Evolutionary conservation across 2,329 filamentous ascomycete species (phyloP), one percentile per base, ranked within the genome.

Genomic region (Aspergillus tubingensis): DNA sequence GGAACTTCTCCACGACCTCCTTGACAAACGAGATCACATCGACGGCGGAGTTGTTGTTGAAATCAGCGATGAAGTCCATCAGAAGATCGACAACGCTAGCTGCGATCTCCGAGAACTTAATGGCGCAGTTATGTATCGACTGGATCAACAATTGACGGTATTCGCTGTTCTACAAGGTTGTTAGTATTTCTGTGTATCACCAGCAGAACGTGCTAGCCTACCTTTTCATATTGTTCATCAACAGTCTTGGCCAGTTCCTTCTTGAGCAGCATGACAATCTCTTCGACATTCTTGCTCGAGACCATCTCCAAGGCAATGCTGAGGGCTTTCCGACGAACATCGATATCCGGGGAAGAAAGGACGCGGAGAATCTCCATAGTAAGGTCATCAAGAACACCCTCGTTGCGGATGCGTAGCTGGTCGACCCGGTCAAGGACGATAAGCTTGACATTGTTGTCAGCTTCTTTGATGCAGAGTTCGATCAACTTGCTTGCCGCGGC

Each of bases 11-110:
- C 6, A 98, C 94, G 3, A 99, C 95, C 76, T 99, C 95, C 80
- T 99, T 99, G 65, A 99, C 93, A 73, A 99, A 99, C 58, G 92
- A 93, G 73, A 99, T 98, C 57, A 99, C 94, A 77, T 99, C 95
- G 30, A 99, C 91, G 1, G 95, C 95, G 1, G 94, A 96, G 48
- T 91, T 90, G 73, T 96, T 97, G 82, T 96, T 98, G 76, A 98
- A 97, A 76, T 99, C 95, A 54, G 91, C 92, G 72, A 99, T 97
- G 75, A 98, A 98, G 78, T 99, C 95, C 95, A 99, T 99, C 57
- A 99, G 85, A 48, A 97, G 86, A 66, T 95, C 95, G 57, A 99
- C 95, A 15, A 99, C 95, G 73, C 92, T 98, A 49, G 94, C 91
- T 25, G 95, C 95, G 64, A 99, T 94, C 78, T 99, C 94, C 10